Percentiles rank a stretch among this genome's conserved stretches.
Evolutionary conservation across 805 yeast genomes (phyloP).

Genomic region (Candida hungchunana): DNA sequence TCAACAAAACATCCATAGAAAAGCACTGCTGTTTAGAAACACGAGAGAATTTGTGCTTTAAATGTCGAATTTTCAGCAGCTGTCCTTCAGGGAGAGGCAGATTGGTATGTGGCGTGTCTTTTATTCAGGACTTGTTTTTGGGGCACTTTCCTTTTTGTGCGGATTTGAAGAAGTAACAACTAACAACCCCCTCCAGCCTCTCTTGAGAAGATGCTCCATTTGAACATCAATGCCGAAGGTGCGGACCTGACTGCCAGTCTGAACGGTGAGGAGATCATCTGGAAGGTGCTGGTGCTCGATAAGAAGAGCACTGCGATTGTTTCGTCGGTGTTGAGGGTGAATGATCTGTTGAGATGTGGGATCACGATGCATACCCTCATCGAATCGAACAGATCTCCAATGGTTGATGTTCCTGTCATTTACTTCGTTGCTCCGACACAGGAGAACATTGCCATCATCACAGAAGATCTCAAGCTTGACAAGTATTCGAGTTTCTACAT

Average conservation of each 20-base stretch:
- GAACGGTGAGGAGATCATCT: slow-evolving; percentile 63
- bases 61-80: neutral
- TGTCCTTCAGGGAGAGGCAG: slow-evolving; percentile 3
- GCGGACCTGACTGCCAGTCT: slow-evolving; percentile 51
- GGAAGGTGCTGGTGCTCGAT: slow-evolving; percentile 92
- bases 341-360: slow-evolving; percentile 85
- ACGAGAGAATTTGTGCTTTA: no score
- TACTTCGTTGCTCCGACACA: slow-evolving; percentile 87
- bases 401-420: slow-evolving; percentile 92
- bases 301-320: slow-evolving; percentile 75
- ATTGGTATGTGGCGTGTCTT: slow-evolving; percentile 2
- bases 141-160: no score
- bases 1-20: neutral
- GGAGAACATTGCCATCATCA: slow-evolving; percentile 65
- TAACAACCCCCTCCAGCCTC: slow-evolving; percentile 28
- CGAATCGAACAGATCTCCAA: slow-evolving; percentile 65
- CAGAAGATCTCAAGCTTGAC: slow-evolving; percentile 68
- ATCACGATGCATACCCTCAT: slow-evolving; percentile 85
- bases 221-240: slow-evolving; percentile 57
- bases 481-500: slow-evolving; percentile 76
- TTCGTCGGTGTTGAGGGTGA: slow-evolving; percentile 88
- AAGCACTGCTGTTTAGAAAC: no score
- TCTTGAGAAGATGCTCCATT: slow-evolving; percentile 79
- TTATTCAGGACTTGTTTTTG: no score
- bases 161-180: no score